Evolutionary conservation across 768 basidiomycete genomes (phyloP).

Genomic region (Rhodotorula graminis): DNA sequence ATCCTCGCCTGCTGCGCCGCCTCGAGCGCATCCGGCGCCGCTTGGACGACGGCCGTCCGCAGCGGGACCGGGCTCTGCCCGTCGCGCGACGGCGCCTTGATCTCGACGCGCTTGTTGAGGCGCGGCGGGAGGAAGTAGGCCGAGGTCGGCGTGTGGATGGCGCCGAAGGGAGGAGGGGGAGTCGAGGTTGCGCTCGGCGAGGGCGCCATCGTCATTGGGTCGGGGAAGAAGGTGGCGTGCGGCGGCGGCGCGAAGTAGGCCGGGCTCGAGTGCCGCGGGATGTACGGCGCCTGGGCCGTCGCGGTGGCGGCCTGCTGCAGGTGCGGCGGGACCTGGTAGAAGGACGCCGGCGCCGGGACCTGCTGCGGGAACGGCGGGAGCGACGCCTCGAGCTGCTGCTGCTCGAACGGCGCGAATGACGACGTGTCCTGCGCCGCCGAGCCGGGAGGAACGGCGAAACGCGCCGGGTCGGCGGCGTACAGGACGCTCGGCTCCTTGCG

Average conservation of each 20-base stretch:
- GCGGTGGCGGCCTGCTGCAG: slow-evolving; percentile 11
- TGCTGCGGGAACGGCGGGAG: not conserved
- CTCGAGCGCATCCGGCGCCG: not conserved
- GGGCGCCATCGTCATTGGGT: slow-evolving; percentile 14
- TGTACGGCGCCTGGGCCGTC: not conserved
- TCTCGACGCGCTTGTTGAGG: slow-evolving; percentile 24
- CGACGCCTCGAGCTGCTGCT: not conserved
- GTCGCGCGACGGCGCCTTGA: slow-evolving; percentile 30
- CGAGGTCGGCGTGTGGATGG: not conserved
- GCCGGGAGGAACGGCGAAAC: not conserved
- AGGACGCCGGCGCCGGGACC: not conserved
- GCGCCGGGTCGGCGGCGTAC: slow-evolving; percentile 30
- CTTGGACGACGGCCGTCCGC: not conserved
- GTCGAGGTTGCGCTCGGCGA: slow-evolving; percentile 17
- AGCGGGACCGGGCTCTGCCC: slow-evolving; percentile 19
- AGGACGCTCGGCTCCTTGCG: slow-evolving; percentile 19
- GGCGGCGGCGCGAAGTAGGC: slow-evolving; percentile 21
- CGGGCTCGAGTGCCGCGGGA: slow-evolving; percentile 25
- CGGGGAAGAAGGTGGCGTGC: slow-evolving; percentile 20
- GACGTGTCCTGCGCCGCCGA: not conserved
- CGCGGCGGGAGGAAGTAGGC: slow-evolving; percentile 37
- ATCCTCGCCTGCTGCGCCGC: not conserved
- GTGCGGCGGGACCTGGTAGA: slow-evolving; percentile 35
- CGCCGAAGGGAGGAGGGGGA: slow-evolving; percentile 17
- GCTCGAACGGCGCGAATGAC: slow-evolving; percentile 4